A percentile compares a stretch with the other conserved stretches of the same genome.
Conservation (phyloP, 768 basidiomycete genomes). For the Myochromella boudieri region DNA sequence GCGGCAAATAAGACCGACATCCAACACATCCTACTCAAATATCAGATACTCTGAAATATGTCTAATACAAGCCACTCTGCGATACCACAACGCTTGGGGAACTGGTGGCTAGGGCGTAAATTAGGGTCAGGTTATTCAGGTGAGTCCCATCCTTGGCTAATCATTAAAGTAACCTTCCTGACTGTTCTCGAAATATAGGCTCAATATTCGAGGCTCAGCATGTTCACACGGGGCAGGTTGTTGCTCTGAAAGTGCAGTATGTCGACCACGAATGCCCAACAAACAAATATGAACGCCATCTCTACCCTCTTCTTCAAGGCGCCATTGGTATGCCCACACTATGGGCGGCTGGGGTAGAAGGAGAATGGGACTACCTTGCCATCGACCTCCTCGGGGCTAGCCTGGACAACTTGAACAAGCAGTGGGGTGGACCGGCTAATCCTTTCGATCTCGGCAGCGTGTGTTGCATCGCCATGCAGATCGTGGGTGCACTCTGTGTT, state of each 20-base stretch:
- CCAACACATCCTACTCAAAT: background rate
- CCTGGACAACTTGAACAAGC: constrained; percentile 60
- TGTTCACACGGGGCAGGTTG: constrained; percentile 54
- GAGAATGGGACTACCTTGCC: constrained; percentile 69
- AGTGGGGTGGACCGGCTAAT: constrained; percentile 45
- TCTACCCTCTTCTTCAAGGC: constrained; percentile 73
- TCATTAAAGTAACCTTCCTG: background rate
- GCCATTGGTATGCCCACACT: constrained; percentile 72
- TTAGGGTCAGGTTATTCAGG: constrained; percentile 79
- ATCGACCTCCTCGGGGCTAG: constrained; percentile 75
- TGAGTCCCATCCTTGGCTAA: constrained; percentile 23
- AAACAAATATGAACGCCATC: constrained; percentile 65
- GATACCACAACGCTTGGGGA: constrained; percentile 48
- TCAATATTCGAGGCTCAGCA: constrained; percentile 67
- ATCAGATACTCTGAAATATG: too few species aligned
- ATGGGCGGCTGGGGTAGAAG: constrained; percentile 59
- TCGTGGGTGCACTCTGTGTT: constrained; percentile 44
- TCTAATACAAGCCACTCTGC: constrained; percentile 5
- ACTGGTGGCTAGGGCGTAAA: constrained; percentile 57
- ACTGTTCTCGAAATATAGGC: constrained; percentile 43
- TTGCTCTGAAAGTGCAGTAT: constrained; percentile 74
- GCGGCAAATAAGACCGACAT: background rate
- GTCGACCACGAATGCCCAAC: constrained; percentile 74
- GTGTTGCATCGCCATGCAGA: constrained; percentile 74
- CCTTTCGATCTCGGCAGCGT: constrained; percentile 70